A percentile compares a stretch with the other conserved stretches of the same genome.
These are phyloP conservation scores for Pestalotiopsis sp. DNA, from an alignment of 2,329 filamentous ascomycete species.

Conservation along the genomic window DNA sequence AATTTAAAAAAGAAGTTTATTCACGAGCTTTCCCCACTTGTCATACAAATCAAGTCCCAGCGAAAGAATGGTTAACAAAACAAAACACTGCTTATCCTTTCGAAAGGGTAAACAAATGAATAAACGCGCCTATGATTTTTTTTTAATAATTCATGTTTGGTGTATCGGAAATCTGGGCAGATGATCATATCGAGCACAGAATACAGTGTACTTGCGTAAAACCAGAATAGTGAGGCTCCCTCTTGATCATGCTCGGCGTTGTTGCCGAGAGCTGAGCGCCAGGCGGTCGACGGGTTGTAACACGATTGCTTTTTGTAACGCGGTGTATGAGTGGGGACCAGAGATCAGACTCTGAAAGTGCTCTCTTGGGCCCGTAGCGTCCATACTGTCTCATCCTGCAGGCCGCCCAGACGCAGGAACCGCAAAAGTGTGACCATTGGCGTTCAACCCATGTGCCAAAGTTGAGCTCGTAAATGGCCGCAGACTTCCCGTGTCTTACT, in stretches of 20 bases:
- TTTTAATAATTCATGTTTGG: no score
- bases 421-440: neutral
- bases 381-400: neutral
- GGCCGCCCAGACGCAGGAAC: neutral
- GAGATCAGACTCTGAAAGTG: neutral
- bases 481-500: neutral
- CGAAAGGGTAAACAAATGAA: no score
- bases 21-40: no score
- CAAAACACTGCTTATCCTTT: no score
- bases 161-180: no score
- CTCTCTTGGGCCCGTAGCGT: neutral
- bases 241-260: neutral
- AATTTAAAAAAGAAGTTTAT: no score
- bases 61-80: no score
- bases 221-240: neutral
- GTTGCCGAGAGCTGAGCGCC: neutral
- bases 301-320: conserved; percentile 1
- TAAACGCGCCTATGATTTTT: no score
- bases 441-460: neutral
- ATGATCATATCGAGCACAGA: no score
- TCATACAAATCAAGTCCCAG: no score
- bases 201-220: no score
- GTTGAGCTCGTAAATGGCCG: neutral
- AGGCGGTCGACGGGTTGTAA: neutral
- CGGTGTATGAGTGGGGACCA: neutral